Evolutionary conservation across 495 filamentous ascomycete genomes (phyloP).

Genomic region (Neurospora sp.): DNA sequence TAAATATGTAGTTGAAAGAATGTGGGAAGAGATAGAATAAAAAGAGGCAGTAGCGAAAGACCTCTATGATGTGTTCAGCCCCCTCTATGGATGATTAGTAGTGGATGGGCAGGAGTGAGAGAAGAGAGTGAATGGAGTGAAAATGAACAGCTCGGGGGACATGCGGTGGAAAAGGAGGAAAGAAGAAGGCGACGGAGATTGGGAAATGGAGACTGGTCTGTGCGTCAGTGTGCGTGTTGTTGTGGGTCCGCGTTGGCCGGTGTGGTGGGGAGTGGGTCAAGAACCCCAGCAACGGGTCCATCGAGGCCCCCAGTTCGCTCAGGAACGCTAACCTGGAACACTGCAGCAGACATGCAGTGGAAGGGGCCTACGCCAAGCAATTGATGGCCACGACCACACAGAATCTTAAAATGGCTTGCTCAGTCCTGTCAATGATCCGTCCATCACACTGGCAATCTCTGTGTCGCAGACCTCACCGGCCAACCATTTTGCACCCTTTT

Average conservation of each 20-base stretch:
- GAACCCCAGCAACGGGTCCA: neutral
- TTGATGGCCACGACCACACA: neutral
- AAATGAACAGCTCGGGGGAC: neutral
- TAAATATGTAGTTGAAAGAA: neutral
- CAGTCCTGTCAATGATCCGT: neutral
- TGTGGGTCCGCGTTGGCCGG: neutral
- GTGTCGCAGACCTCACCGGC: neutral
- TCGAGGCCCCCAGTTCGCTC: neutral
- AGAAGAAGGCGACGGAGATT: neutral
- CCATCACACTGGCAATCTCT: neutral
- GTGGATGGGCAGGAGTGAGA: neutral
- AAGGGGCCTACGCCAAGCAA: neutral
- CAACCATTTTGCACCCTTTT: neutral
- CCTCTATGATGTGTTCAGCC: neutral
- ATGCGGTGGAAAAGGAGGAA: neutral
- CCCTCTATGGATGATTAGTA: neutral
- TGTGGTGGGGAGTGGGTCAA: neutral
- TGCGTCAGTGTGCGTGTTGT: neutral
- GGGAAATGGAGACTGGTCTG: neutral
- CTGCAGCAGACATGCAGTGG: neutral
- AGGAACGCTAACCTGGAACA: neutral
- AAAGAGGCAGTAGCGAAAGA: neutral
- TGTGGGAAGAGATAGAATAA: neutral
- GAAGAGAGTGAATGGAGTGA: neutral
- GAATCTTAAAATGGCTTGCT: neutral